phyloP scores from a whole-genome alignment of 2,329 filamentous ascomycete species.

The Chrysoporthe deuterocubensis region DNA sequence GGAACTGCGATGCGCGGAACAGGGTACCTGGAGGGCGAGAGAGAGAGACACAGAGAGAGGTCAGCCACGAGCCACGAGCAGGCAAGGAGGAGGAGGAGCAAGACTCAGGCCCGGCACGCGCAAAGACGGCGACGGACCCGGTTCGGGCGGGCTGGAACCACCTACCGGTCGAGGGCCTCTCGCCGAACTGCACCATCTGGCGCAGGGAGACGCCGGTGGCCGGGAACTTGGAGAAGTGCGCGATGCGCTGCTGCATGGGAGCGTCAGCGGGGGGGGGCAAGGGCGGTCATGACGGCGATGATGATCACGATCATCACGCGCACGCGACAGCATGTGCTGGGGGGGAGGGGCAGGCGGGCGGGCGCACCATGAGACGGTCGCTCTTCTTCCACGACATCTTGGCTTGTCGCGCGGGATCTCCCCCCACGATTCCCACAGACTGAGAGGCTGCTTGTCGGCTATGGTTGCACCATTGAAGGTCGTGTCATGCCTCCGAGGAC shows the following conservation, averaged over 20 bases:
- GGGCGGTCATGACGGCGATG: neutral
- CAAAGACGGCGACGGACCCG: neutral
- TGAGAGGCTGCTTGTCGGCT: constrained; percentile 19
- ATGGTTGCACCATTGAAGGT: constrained; percentile 28
- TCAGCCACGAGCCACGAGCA: constrained; percentile 19
- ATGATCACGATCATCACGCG: neutral
- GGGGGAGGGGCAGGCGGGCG: neutral
- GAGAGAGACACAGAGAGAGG: neutral
- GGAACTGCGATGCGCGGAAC: constrained; percentile 96
- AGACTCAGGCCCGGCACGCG: neutral
- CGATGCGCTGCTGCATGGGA: constrained; percentile 73
- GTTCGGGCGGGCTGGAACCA: constrained; percentile 19
- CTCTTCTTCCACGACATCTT: constrained; percentile 93
- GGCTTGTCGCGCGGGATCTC: constrained; percentile 33
- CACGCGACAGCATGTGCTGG: neutral
- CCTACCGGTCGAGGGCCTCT: constrained; percentile 86
- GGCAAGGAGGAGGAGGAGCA: neutral
- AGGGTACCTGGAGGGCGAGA: constrained; percentile 70
- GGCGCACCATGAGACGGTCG: constrained; percentile 73
- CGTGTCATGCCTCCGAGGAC: neutral
- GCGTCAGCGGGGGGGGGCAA: neutral
- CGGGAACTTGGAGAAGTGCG: constrained; percentile 95
- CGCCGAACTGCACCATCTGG: constrained; percentile 99
- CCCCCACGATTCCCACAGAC: constrained; percentile 24
- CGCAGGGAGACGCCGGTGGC: constrained; percentile 94